Base-by-base conservation (phyloP, 495 filamentous ascomycete genomes). In the Penicillium alfredii region DNA sequence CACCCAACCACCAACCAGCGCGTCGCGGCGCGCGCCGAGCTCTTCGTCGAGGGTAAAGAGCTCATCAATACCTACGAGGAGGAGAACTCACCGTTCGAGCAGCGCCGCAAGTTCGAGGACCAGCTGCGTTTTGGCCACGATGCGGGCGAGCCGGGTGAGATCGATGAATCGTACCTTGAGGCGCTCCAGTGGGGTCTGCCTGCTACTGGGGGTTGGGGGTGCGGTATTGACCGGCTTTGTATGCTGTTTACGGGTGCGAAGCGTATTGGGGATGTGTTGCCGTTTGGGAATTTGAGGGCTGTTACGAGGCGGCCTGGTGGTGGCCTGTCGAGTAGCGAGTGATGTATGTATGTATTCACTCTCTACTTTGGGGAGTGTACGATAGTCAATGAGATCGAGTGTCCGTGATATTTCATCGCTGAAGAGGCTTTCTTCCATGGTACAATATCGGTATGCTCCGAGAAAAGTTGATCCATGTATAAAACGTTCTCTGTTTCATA, bases 41-140 rank as follows among this genome's bases (percentile, higher is more conserved):
- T 98, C 23, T 97, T 96, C 63, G 74, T 95, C 51, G 55, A 73
- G 25, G 79, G 81, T 9, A 71, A 72, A 29, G 92, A 98, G 51
- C 63, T 94, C 20, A 84, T 90, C 6, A 98, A 98, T 58, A 86
- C 84, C 51, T 98, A 98, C 66, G 92, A 98, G 63, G 92, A 98
- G 64, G 92, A 98, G 62, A 98, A 97, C 61, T 85, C 85, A 28
- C 93, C 92, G 0, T 79, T 79, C 18, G 85, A 82, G 40, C 92
- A 98, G 59, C 71, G 86, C 14, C 69, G 78, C 34, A 98, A 97
- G 58, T 90, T 98, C 36, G 60, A 71, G 38, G 68, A 74, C 40
- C 81, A 85, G 50, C 41, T 76, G 3, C 56, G 61, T 17, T 74
- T 47, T 22, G 58, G 55, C 40, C 56, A 58, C 31, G 57, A 53